A percentile compares a stretch with the other conserved stretches of the same genome.
phyloP scores from a whole-genome alignment of 352 stramenopile genomes.

The Pythium guiyangense region DNA sequence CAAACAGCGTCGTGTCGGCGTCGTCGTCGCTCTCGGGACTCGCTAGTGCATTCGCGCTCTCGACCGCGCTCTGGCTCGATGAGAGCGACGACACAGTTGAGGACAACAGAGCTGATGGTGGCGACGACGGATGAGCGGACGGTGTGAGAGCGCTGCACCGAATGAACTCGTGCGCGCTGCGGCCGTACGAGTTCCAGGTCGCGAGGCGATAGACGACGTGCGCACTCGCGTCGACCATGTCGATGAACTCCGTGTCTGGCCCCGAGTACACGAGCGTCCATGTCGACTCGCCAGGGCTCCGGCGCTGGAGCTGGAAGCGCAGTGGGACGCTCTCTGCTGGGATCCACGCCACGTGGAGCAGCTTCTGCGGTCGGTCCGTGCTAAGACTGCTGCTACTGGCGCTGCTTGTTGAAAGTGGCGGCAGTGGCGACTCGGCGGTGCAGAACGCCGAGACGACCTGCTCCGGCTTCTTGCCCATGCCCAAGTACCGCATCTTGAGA shows the following conservation, averaged over 20 bases:
- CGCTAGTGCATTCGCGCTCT: neutral
- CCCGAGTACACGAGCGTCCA: slow-evolving; percentile 62
- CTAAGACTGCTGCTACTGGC: too few species aligned
- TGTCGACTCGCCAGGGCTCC: slow-evolving; percentile 46
- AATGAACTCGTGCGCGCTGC: slow-evolving; percentile 52
- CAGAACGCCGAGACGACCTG: slow-evolving; percentile 40
- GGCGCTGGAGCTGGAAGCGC: slow-evolving; percentile 68
- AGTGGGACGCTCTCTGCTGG: slow-evolving; percentile 40
- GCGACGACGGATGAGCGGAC: neutral
- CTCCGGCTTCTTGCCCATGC: slow-evolving; percentile 64
- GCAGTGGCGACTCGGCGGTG: slow-evolving; percentile 10
- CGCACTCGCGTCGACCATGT: slow-evolving; percentile 44
- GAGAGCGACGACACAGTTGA: neutral
- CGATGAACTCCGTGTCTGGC: slow-evolving; percentile 66
- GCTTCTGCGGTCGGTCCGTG: slow-evolving; percentile 16
- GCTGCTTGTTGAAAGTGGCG: neutral
- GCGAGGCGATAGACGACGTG: slow-evolving; percentile 72
- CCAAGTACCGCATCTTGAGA: slow-evolving; percentile 77
- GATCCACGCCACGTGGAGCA: slow-evolving; percentile 60
- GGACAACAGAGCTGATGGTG: neutral
- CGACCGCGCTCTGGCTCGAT: neutral
- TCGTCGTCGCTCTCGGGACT: slow-evolving; percentile 7
- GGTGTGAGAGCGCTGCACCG: slow-evolving; percentile 27
- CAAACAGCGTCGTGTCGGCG: slow-evolving; percentile 22
- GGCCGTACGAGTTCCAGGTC: slow-evolving; percentile 82